phyloP scores from a whole-genome alignment of 345 rosid genomes.

The Populus nigra region DNA sequence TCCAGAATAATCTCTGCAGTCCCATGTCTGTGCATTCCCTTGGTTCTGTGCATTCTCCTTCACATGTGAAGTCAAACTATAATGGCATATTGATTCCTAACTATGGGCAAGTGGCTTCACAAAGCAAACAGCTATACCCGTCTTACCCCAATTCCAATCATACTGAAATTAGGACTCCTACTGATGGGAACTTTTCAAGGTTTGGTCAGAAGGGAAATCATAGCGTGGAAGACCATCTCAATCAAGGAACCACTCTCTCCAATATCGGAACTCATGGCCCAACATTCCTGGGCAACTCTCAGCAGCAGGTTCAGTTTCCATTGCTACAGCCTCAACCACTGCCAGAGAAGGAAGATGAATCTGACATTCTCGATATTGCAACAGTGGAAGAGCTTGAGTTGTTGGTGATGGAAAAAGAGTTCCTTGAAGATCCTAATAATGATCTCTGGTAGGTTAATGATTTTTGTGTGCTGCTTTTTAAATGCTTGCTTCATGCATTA shows the following conservation, averaged over 20 bases:
- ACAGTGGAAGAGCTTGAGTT: background rate
- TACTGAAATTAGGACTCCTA: background rate
- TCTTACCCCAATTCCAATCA: background rate
- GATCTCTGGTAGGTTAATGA: conserved; percentile 15
- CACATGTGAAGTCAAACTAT: background rate
- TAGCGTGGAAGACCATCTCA: conserved; percentile 2
- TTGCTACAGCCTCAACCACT: conserved; percentile 8
- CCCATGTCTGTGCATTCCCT: conserved; percentile 5
- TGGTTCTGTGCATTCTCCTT: conserved; percentile 7
- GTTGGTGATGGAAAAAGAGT: background rate
- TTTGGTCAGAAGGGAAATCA: conserved; percentile 13
- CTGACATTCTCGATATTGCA: background rate
- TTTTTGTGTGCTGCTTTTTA: background rate
- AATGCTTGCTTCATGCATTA: background rate
- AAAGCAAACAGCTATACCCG: conserved; percentile 7
- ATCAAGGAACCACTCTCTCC: background rate
- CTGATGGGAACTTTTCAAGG: background rate
- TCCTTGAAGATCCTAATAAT: background rate
- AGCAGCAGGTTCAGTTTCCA: background rate
- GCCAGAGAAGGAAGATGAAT: conserved; percentile 4
- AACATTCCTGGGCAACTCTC: background rate
- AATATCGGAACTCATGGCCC: conserved; percentile 3
- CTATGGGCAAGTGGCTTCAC: background rate
- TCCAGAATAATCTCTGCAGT: conserved; percentile 9
- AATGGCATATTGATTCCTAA: background rate